Evolutionary conservation across 805 yeast species (phyloP).

Genomic region (Ogataea polymorpha): DNA sequence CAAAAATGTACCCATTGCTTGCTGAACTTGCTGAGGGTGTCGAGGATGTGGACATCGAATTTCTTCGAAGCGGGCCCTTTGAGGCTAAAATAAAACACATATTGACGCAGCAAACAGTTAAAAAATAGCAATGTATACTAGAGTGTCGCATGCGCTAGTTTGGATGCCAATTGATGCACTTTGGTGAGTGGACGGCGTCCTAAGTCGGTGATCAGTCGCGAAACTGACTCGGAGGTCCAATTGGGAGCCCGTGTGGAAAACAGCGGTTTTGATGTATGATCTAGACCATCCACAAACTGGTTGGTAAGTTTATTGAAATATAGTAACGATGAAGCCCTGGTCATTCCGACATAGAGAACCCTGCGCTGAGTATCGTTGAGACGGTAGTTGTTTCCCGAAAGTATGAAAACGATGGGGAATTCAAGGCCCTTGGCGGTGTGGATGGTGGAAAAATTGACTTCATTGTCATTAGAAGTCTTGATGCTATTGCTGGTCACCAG

Average conservation of each 20-base stretch:
- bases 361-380: conserved; percentile 34
- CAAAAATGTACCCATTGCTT: conserved; percentile 13
- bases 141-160: conserved; percentile 2
- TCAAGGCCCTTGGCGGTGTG: conserved; percentile 77
- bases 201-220: conserved; percentile 3
- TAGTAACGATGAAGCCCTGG: conserved; percentile 53
- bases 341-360: conserved; percentile 60
- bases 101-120: conserved; percentile 44
- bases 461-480: conserved; percentile 25
- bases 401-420: conserved; percentile 63
- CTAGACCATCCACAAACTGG: conserved; percentile 22
- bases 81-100: conserved; percentile 38
- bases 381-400: conserved; percentile 25
- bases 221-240: conserved; percentile 1
- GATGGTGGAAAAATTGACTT: conserved; percentile 60
- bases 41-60: conserved; percentile 25
- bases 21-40: conserved; percentile 18
- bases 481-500: conserved; percentile 16
- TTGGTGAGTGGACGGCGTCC: background rate
- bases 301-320: conserved; percentile 33
- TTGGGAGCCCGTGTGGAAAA: background rate
- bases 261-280: conserved; percentile 5
- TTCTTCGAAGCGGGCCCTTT: conserved; percentile 21
- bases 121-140: conserved; percentile 9
- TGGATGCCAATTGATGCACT: background rate